phyloP scores from a whole-genome alignment of 805 yeast genomes.

The Candida quercuum region DNA sequence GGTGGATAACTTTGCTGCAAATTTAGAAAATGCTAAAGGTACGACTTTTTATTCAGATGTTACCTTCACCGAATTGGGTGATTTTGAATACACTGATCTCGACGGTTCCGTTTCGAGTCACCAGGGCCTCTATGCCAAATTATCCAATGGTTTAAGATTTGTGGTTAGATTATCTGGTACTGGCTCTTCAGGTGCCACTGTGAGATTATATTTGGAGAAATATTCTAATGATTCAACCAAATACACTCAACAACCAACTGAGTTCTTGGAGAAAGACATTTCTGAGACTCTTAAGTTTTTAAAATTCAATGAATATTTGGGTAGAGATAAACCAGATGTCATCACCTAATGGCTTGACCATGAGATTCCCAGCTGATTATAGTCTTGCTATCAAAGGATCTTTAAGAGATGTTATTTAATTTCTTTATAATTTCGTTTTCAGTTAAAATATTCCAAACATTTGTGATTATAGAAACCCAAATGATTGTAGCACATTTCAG shows the following conservation, averaged over 20 bases:
- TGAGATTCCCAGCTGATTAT: too few relatives aligned
- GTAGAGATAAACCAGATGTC: slow-evolving; percentile 85
- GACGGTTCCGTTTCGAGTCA: slow-evolving; percentile 86
- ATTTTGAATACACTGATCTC: slow-evolving; percentile 87
- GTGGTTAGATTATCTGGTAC: slow-evolving; percentile 94
- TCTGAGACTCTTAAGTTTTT: slow-evolving; percentile 59
- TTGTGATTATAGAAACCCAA: too few relatives aligned
- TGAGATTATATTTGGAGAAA: slow-evolving; percentile 85
- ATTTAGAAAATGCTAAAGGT: slow-evolving; percentile 41
- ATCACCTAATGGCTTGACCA: too few relatives aligned
- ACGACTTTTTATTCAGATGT: slow-evolving; percentile 41
- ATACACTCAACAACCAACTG: slow-evolving; percentile 51
- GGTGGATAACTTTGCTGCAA: slow-evolving; percentile 44
- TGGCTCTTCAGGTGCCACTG: slow-evolving; percentile 97
- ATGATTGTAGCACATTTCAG: too few relatives aligned
- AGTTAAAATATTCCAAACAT: too few relatives aligned
- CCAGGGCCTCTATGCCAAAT: slow-evolving; percentile 85
- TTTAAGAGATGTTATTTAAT: too few relatives aligned
- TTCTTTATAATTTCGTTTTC: too few relatives aligned
- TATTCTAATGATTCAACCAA: slow-evolving; percentile 57
- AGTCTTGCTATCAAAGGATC: too few relatives aligned
- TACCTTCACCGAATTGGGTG: slow-evolving; percentile 69
- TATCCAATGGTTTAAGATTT: slow-evolving; percentile 76
- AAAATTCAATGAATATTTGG: slow-evolving; percentile 66
- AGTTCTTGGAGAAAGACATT: slow-evolving; percentile 61